Evolutionary conservation across 2,329 filamentous ascomycete species (phyloP), one percentile per base, ranked within the genome.

Genomic region (Lachnellula willkommii): DNA sequence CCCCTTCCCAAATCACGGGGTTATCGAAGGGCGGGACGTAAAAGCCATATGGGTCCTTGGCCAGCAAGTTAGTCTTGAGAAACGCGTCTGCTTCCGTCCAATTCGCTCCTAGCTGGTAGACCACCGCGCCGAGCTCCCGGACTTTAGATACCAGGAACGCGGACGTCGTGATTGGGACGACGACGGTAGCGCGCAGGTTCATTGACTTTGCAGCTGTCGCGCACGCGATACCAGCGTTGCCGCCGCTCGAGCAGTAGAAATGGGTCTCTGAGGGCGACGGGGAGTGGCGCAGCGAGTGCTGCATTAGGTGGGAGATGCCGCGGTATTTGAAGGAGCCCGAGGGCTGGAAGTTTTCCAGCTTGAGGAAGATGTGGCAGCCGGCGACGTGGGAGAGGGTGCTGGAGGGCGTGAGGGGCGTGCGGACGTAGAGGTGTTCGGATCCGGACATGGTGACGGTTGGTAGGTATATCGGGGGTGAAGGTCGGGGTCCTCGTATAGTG

Each of bases 261-360:
- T 89, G 88, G 2, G 78, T 72, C 69, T 67, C 28, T 74, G 50
- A 39, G 59, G 54, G 61, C 42, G 55, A 54, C 50, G 32, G 48
- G 47, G 3, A 52, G 20, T 54, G 37, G 28, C 37, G 45, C 6
- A 73, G 65, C 56, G 76, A 69, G 62, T 76, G 75, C 50, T 84
- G 77, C 69, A 90, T 85, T 68, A 88, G 80, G 71, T 88, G 82
- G 54, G 88, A 88, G 60, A 92, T 83, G 36, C 87, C 89, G 61
- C 83, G 79, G 50, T 88, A 91, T 72, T 95, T 93, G 82, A 95
- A 95, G 24, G 88, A 91, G 58, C 88, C 88, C 22, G 86, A 87
- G 4, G 89, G 90, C 67, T 95, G 90, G 52, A 90, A 80, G 69
- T 88, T 89, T 66, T 95, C 90, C 60, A 94, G 82, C 72, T 95